phyloP scores from a whole-genome alignment of 2,329 filamentous ascomycete species.

The Paracorniculantispora psalliotae region DNA sequence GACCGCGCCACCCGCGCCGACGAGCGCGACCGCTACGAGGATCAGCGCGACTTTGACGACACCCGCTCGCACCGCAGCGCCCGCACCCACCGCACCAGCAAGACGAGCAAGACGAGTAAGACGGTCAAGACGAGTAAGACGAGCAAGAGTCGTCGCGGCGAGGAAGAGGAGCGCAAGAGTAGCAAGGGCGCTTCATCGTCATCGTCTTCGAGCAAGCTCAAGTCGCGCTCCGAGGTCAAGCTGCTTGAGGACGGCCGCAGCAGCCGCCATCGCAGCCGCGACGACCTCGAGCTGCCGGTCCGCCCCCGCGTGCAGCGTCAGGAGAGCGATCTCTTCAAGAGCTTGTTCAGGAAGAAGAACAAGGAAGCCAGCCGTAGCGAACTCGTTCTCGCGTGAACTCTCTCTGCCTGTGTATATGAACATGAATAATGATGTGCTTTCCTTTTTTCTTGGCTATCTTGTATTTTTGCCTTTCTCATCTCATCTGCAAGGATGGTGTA shows the following conservation, averaged over 20 bases:
- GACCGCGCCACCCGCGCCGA: slow-evolving; percentile 38
- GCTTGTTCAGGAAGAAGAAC: slow-evolving; percentile 53
- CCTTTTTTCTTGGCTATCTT: background rate
- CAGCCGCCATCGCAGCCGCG: slow-evolving; percentile 25
- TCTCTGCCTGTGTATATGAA: background rate
- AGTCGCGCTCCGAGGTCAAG: slow-evolving; percentile 27
- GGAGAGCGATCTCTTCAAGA: slow-evolving; percentile 51
- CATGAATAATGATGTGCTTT: slow-evolving; percentile 6
- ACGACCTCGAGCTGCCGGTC: slow-evolving; percentile 37
- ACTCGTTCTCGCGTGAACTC: slow-evolving; percentile 25
- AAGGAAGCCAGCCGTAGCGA: slow-evolving; percentile 34
- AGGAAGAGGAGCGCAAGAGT: slow-evolving; percentile 20
- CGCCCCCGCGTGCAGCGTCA: slow-evolving; percentile 44
- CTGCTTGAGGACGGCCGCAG: slow-evolving; percentile 33
- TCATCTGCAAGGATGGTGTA: background rate
- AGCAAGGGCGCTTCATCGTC: slow-evolving; percentile 17
- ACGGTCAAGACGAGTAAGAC: slow-evolving; percentile 26
- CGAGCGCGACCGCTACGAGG: slow-evolving; percentile 29
- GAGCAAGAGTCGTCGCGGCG: slow-evolving; percentile 20
- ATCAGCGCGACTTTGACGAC: slow-evolving; percentile 24
- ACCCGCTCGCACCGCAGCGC: slow-evolving; percentile 18
- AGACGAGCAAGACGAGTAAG: slow-evolving; percentile 24
- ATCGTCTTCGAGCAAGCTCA: slow-evolving; percentile 24
- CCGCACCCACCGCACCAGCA: slow-evolving; percentile 24
- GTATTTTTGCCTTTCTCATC: background rate